phyloP scores from a whole-genome alignment of 805 yeast species.

The Saccharomycopsis malanga region DNA sequence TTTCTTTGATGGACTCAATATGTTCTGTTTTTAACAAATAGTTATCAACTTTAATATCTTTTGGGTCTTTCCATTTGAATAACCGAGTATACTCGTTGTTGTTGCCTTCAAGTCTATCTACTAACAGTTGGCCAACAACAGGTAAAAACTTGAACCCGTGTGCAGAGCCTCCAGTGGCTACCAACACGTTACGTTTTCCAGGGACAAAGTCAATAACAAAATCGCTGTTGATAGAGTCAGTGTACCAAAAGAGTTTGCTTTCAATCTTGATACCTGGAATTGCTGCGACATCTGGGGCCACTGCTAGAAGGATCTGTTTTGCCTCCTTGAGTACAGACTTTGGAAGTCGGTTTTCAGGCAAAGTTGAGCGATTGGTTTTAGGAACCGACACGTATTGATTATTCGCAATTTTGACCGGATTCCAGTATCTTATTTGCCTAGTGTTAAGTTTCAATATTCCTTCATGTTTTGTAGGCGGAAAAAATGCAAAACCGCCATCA shows the following conservation, averaged over 20 bases:
- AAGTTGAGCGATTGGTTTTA: not conserved
- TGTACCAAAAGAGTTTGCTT: constrained; percentile 32
- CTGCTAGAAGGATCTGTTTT: constrained; percentile 25
- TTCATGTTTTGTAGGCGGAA: constrained; percentile 9
- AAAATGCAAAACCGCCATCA: constrained; percentile 23
- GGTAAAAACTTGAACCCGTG: constrained; percentile 34
- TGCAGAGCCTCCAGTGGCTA: constrained; percentile 35
- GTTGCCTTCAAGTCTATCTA: not conserved
- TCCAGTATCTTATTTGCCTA: constrained; percentile 29
- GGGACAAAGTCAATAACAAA: constrained; percentile 33
- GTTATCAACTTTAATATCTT: not conserved
- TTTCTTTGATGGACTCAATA: not conserved
- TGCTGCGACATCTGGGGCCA: constrained; percentile 26
- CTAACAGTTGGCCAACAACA: constrained; percentile 21
- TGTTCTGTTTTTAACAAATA: not conserved
- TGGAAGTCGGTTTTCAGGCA: constrained; percentile 23
- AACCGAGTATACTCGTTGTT: not conserved
- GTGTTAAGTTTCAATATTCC: constrained; percentile 29
- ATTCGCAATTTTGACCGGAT: constrained; percentile 23
- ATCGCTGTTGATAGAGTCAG: constrained; percentile 32
- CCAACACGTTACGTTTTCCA: constrained; percentile 26
- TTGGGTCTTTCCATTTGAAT: not conserved
- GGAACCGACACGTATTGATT: constrained; percentile 15
- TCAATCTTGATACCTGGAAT: constrained; percentile 20
- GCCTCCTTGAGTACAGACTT: constrained; percentile 26